Evolutionary conservation across 805 yeast species (phyloP).

Genomic region (Priceomyces medius): DNA sequence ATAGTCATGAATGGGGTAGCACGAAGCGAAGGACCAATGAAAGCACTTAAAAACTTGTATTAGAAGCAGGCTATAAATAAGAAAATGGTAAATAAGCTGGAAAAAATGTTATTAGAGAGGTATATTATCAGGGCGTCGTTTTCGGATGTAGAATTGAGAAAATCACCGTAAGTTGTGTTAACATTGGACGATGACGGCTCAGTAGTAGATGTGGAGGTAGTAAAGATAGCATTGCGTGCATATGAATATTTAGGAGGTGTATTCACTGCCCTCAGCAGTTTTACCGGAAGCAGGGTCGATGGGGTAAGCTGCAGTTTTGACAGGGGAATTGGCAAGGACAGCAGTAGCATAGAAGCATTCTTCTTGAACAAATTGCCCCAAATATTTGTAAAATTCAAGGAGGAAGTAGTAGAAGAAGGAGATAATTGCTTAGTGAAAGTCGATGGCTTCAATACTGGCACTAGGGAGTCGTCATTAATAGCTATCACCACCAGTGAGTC

Average conservation of each 20-base stretch:
- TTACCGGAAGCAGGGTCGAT: too few species aligned
- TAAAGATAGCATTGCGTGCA: too few species aligned
- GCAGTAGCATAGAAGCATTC: neutral
- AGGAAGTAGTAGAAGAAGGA: neutral
- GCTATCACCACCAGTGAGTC: neutral
- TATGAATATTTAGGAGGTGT: too few species aligned
- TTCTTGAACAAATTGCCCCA: neutral
- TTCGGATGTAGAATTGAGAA: too few species aligned
- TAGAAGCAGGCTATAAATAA: neutral
- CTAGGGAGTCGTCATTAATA: neutral
- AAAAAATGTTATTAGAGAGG: neutral
- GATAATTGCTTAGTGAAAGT: neutral
- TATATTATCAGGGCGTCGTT: neutral
- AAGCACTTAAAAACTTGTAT: neutral
- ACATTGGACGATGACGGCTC: too few species aligned
- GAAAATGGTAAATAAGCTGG: neutral
- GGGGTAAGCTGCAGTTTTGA: too few species aligned
- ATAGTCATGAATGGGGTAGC: too few species aligned
- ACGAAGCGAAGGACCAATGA: neutral
- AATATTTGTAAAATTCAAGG: neutral
- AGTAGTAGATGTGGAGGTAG: too few species aligned
- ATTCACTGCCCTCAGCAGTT: too few species aligned
- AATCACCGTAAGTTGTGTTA: too few species aligned
- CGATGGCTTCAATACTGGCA: neutral
- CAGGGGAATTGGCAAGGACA: too few species aligned